Conservation (phyloP, 495 filamentous ascomycete species). For the Pseudomonodictys pantanalensis region DNA sequence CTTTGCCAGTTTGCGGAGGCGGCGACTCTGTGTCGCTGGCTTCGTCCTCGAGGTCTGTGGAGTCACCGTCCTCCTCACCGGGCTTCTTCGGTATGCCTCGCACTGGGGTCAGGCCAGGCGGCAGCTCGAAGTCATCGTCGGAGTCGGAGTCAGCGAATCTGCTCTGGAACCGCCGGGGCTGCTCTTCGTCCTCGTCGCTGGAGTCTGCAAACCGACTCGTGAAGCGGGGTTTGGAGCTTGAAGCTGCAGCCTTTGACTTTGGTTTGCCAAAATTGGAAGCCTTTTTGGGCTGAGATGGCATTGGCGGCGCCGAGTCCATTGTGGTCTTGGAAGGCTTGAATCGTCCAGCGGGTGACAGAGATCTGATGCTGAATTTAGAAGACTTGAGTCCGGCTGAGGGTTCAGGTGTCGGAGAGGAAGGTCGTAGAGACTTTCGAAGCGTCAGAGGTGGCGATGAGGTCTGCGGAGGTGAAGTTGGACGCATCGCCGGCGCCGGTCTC, state of each 20-base stretch:
- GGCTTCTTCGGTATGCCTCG: constrained; percentile 61
- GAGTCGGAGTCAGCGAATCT: constrained; percentile 83
- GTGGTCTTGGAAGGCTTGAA: constrained; percentile 9
- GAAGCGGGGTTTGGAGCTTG: constrained; percentile 39
- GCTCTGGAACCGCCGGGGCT: constrained; percentile 55
- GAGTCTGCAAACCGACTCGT: constrained; percentile 63
- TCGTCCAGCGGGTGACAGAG: constrained; percentile 43
- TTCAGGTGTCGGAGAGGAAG: constrained; percentile 34
- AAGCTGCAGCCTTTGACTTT: constrained; percentile 40
- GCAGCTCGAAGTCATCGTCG: constrained; percentile 45
- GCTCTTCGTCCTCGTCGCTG: constrained; percentile 63
- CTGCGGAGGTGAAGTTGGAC: constrained; percentile 7
- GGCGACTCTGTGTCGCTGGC: constrained; percentile 36
- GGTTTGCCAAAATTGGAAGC: constrained; percentile 46
- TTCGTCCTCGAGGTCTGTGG: constrained; percentile 67
- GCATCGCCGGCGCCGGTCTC: constrained; percentile 14
- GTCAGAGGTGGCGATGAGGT: constrained; percentile 23
- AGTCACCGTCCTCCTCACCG: constrained; percentile 57
- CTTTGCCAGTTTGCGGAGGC: constrained; percentile 12
- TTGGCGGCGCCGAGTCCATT: constrained; percentile 42
- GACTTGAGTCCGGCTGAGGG: constrained; percentile 29
- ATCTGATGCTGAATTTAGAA: constrained; percentile 46
- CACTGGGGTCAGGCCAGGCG: constrained; percentile 53
- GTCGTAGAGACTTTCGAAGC: constrained; percentile 38
- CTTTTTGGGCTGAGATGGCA: constrained; percentile 35